Evolutionary conservation across 306 rosid genomes (phyloP).

Genomic region (Dalbergia oliveri): DNA sequence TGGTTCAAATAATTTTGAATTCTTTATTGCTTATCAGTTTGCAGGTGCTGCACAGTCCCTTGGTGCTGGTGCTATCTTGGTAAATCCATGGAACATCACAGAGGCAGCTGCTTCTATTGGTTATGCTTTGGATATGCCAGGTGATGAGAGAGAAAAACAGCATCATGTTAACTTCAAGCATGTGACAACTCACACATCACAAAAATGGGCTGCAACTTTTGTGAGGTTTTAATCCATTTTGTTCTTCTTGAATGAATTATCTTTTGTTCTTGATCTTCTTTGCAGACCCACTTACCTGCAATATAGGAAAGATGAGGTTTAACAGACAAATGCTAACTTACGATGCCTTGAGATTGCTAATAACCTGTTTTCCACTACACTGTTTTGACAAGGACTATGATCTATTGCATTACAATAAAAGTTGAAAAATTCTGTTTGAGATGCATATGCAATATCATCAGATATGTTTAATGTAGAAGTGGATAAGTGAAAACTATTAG

Average conservation of each 20-base stretch:
- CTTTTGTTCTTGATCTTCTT: not conserved
- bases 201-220: constrained; percentile 99
- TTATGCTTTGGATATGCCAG: constrained; percentile 89
- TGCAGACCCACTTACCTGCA: not conserved
- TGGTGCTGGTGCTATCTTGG: constrained; percentile 97
- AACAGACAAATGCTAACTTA: constrained; percentile 12
- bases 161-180: constrained; percentile 94
- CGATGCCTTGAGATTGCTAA: constrained; percentile 21
- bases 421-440: constrained; percentile 6
- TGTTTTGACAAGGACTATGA: constrained; percentile 10
- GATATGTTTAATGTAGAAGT: not conserved
- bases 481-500: no score
- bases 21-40: constrained; percentile 66
- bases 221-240: constrained; percentile 70
- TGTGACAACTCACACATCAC: constrained; percentile 93
- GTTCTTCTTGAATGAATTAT: constrained; percentile 23
- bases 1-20: constrained; percentile 39
- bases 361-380: not conserved
- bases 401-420: not conserved
- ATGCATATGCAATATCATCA: not conserved
- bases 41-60: constrained; percentile 99
- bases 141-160: constrained; percentile 93
- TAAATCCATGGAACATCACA: constrained; percentile 94
- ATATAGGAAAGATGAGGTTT: not conserved
- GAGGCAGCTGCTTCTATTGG: constrained; percentile 94